These are phyloP conservation scores for Eimeria brunetti DNA, from an alignment of 169 alveolate genomes.

Conservation along the genomic window DNA sequence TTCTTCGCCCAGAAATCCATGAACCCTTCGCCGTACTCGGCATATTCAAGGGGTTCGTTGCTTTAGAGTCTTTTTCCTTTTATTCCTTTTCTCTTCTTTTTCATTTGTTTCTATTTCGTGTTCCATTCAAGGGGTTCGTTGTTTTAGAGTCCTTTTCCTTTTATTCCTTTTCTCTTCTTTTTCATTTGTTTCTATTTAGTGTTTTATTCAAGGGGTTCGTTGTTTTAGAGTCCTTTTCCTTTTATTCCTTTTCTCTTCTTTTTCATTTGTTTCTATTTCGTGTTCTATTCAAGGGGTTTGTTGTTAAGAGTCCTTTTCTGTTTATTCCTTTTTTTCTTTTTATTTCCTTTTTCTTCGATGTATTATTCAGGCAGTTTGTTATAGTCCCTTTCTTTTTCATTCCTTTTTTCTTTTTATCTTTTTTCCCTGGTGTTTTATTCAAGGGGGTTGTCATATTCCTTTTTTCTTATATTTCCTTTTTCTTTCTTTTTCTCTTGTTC, in stretches of 20 bases:
- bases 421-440: too few species aligned
- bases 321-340: too few species aligned
- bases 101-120: too few species aligned
- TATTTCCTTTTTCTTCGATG: too few species aligned
- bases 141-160: not conserved
- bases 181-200: too few species aligned
- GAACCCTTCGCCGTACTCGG: conserved; percentile 84
- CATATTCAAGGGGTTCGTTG: conserved; percentile 79
- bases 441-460: too few species aligned
- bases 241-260: not conserved
- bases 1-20: conserved; percentile 71
- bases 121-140: not conserved
- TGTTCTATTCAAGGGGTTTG: not conserved
- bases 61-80: not conserved
- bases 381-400: too few species aligned
- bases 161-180: not conserved
- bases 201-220: not conserved
- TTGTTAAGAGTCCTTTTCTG: not conserved
- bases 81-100: not conserved
- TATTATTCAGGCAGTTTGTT: too few species aligned
- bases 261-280: too few species aligned
- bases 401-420: too few species aligned
- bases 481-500: too few species aligned
- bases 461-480: too few species aligned
- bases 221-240: not conserved